phyloP scores from a whole-genome alignment of 163 green algal genomes.

The Trebouxia gelatinosa region DNA sequence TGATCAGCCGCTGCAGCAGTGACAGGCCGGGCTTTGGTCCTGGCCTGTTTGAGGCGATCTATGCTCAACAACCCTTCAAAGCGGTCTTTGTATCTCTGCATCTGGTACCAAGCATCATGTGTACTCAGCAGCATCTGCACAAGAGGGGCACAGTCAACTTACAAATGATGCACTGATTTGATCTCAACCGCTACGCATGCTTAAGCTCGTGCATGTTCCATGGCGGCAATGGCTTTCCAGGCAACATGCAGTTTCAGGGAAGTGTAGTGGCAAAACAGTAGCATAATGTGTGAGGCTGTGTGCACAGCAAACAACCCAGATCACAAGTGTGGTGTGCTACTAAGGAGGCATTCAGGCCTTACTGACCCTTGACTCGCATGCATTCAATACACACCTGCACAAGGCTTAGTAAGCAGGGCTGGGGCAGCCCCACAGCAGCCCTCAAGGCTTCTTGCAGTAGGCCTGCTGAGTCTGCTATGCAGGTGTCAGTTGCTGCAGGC shows the following conservation, averaged over 20 bases:
- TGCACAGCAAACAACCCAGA: background rate
- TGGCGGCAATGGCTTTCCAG: too few relatives aligned
- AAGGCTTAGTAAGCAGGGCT: background rate
- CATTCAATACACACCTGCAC: background rate
- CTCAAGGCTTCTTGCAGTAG: slow-evolving; percentile 12
- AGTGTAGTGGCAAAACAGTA: background rate
- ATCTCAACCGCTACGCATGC: too few relatives aligned
- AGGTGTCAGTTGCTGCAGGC: too few relatives aligned
- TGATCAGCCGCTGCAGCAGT: background rate
- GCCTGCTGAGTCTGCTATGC: too few relatives aligned
- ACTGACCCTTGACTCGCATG: background rate
- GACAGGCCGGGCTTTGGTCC: background rate
- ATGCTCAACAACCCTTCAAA: slow-evolving; percentile 32
- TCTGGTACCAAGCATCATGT: slow-evolving; percentile 27
- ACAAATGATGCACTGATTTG: too few relatives aligned
- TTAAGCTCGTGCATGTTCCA: too few relatives aligned
- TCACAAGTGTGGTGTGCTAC: background rate
- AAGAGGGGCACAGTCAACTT: background rate
- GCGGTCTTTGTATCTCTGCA: slow-evolving; percentile 37
- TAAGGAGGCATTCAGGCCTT: background rate
- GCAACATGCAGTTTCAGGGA: background rate
- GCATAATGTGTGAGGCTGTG: background rate
- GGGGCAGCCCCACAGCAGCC: slow-evolving; percentile 15
- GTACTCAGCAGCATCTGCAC: slow-evolving; percentile 31
- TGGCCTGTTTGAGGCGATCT: background rate